Evolutionary conservation across 2,329 filamentous ascomycete genomes (phyloP).

Genomic region (Penicillium expansum): DNA sequence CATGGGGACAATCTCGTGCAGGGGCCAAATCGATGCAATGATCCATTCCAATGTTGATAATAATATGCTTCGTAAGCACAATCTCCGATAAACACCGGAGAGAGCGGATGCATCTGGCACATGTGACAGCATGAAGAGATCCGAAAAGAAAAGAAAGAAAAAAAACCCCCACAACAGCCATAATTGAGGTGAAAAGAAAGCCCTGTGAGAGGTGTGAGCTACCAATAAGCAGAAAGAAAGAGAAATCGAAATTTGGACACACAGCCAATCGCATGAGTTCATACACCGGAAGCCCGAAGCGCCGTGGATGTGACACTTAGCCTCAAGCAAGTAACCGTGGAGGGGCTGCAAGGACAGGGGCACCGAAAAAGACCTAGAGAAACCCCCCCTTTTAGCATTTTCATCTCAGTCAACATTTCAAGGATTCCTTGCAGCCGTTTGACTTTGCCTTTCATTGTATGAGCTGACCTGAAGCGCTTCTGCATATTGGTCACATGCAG

Average conservation of each 20-base stretch:
- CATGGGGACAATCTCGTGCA: not conserved
- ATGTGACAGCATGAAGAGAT: constrained; percentile 1
- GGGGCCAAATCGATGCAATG: not conserved
- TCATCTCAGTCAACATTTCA: not conserved
- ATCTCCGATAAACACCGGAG: constrained; percentile 6
- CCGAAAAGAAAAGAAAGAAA: not conserved
- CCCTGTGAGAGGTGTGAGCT: constrained; percentile 2
- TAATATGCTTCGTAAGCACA: not conserved
- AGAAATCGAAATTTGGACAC: constrained; percentile 15
- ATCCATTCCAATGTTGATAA: not conserved
- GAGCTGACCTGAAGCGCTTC: not conserved
- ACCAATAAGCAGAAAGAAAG: constrained; percentile 12
- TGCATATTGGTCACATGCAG: constrained; percentile 3
- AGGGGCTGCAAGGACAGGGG: constrained; percentile 17
- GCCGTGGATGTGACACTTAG: constrained; percentile 11
- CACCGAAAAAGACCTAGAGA: not conserved
- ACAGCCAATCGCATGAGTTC: constrained; percentile 13
- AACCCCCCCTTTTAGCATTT: not conserved
- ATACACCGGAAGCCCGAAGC: constrained; percentile 8
- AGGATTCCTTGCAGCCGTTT: constrained; percentile 12
- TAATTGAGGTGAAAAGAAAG: constrained; percentile 6
- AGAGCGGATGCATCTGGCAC: constrained; percentile 5
- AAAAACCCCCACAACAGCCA: constrained; percentile 3
- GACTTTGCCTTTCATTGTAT: not conserved
- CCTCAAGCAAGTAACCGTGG: constrained; percentile 28